Base-by-base conservation (phyloP, 1,139 yeast species). In the Yamadazyma friedrichii region DNA sequence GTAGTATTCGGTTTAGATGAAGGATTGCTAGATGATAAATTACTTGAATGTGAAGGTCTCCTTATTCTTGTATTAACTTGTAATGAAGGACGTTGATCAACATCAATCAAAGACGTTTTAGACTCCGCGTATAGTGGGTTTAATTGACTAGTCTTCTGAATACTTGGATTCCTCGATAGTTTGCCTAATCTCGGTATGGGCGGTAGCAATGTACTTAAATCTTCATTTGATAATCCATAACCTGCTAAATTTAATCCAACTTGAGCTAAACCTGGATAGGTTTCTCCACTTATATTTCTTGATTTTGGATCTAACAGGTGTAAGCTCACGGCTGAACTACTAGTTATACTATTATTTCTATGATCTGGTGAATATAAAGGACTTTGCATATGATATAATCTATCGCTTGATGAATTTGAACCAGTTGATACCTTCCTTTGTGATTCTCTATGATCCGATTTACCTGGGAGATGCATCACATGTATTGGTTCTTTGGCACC, bases 381-480 rank as follows among this genome's bases (percentile, higher is more conserved):
- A 12, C 42, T 33, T 15, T 31, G 42, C 15, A 38, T 33, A 10
- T 36, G 36, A 33, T 37, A 31, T 25, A 31, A 9, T 8, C 32
- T 31, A n/a, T 44, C 47, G 32, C 31, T 29, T 0, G 55, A 50
- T 6, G 48, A 41, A 15, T 40, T 49, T 4, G 59, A 52, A 8
- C 57, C 50, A n/a, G 33, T 38, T 6, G 59, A 52, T 2, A 38
- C 35, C n/a, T 51, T 51, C 5, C 57, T 46, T 5, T 53, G 55
- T 11, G 53, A 43, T 11, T 33, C 27, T 6, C 34, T 9, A 4
- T 34, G 15, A 5, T 22, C 24, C 2, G 44, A 39, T 16, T 38
- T 48, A 9, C 52, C 56, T 4, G 69, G 70, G 16, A 65, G 52
- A 40, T 55, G 56, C 52, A 48, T 55, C 22, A 64, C 67, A 39